A percentile compares a stretch with the other conserved stretches of the same genome.
Evolutionary conservation across 768 basidiomycete species (phyloP).

Genomic region (Termitomyces sp.): DNA sequence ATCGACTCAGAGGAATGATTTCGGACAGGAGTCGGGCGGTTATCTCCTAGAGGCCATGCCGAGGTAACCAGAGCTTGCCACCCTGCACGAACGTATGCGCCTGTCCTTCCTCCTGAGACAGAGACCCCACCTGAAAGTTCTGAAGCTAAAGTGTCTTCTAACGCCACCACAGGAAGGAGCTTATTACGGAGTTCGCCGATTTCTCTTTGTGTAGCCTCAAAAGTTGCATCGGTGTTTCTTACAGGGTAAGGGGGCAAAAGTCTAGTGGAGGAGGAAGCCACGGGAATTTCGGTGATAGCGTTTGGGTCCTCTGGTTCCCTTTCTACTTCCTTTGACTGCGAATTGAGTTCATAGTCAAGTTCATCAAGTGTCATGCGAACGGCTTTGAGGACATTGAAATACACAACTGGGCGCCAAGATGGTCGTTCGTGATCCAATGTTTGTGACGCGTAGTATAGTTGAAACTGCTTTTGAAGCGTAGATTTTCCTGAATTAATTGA

Average conservation of each 20-base stretch:
- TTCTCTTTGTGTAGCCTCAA: conserved; percentile 25
- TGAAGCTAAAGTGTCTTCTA: conserved; percentile 65
- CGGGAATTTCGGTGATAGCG: conserved; percentile 16
- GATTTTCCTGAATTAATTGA: conserved; percentile 55
- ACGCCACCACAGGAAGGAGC: conserved; percentile 60
- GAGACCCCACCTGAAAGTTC: conserved; percentile 66
- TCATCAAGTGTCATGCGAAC: conserved; percentile 72
- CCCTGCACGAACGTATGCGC: conserved; percentile 66
- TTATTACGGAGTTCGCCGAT: conserved; percentile 49
- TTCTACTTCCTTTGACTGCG: conserved; percentile 10
- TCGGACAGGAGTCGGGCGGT: conserved; percentile 30
- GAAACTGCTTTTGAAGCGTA: conserved; percentile 82
- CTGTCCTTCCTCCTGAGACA: conserved; percentile 55
- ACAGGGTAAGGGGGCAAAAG: background rate
- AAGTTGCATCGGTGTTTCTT: background rate
- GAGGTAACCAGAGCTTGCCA: conserved; percentile 61
- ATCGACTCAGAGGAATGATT: conserved; percentile 36
- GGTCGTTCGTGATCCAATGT: conserved; percentile 68
- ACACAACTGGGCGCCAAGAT: conserved; percentile 77
- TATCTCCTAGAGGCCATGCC: conserved; percentile 35
- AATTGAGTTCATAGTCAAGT: conserved; percentile 54
- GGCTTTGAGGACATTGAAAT: conserved; percentile 82
- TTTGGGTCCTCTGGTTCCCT: conserved; percentile 12
- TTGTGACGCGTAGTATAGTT: conserved; percentile 72
- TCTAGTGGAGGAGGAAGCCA: conserved; percentile 16